Evolutionary conservation across 257 asterid species (phyloP).

Genomic region (Cinchona pubescens): DNA sequence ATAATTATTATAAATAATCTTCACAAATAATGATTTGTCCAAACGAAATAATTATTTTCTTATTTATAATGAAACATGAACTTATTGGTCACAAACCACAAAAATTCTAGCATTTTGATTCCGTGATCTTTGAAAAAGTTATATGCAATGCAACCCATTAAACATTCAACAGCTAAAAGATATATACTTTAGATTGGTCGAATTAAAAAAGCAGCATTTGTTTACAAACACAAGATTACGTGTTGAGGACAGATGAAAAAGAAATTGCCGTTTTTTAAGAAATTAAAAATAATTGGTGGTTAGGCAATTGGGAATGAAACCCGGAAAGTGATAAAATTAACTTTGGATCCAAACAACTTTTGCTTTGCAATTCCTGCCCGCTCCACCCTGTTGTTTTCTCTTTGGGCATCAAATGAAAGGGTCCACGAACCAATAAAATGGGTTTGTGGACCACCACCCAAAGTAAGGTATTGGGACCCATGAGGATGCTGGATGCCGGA

Average conservation of each 20-base stretch:
- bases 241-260: neutral
- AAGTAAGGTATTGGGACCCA: slow-evolving; percentile 33
- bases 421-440: slow-evolving; percentile 34
- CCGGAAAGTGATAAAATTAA: slow-evolving; percentile 16
- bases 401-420: slow-evolving; percentile 40
- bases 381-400: slow-evolving; percentile 26
- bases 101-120: neutral
- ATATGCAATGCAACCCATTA: neutral
- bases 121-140: slow-evolving; percentile 3
- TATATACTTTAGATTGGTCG: slow-evolving; percentile 1
- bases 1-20: too few species aligned
- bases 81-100: too few species aligned
- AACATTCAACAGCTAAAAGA: slow-evolving; percentile 12
- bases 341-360: slow-evolving; percentile 70
- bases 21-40: too few species aligned
- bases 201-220: neutral
- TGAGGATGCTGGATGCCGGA: slow-evolving; percentile 41
- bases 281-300: neutral
- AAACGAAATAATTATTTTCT: too few species aligned
- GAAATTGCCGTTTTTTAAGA: neutral
- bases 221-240: neutral
- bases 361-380: slow-evolving; percentile 38
- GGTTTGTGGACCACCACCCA: slow-evolving; percentile 31
- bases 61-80: too few species aligned
- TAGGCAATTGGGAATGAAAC: slow-evolving; percentile 8